Evolutionary conservation across 2,329 filamentous ascomycete genomes (phyloP).

Genomic region (Pestalotiopsis sp.): DNA sequence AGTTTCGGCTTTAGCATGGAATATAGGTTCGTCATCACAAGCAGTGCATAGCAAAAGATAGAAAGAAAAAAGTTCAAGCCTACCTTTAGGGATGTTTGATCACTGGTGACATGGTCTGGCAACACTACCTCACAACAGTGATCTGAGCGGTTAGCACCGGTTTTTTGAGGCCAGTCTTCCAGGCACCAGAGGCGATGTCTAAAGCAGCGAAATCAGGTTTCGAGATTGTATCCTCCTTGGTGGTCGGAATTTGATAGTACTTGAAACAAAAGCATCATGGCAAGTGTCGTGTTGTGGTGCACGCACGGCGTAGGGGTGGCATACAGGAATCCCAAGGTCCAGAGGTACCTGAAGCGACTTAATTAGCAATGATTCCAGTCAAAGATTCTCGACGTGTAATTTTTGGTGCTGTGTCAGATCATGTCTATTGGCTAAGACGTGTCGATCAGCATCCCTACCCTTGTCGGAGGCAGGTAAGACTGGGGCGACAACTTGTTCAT

Average conservation of each 20-base stretch:
- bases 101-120: slow-evolving; percentile 17
- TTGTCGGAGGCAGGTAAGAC: slow-evolving; percentile 43
- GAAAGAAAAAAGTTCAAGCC: slow-evolving; percentile 13
- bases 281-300: slow-evolving; percentile 7
- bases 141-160: background rate
- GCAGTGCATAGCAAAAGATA: slow-evolving; percentile 21
- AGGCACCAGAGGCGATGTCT: slow-evolving; percentile 11
- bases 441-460: slow-evolving; percentile 54
- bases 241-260: slow-evolving; percentile 49
- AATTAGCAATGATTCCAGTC: slow-evolving; percentile 8
- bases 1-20: slow-evolving; percentile 78
- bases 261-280: slow-evolving; percentile 38
- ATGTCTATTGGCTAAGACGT: slow-evolving; percentile 51
- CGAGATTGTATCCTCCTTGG: slow-evolving; percentile 34
- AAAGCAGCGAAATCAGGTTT: slow-evolving; percentile 7
- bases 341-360: background rate
- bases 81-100: background rate
- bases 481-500: slow-evolving; percentile 62
- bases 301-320: background rate
- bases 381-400: background rate
- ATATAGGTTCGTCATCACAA: slow-evolving; percentile 70
- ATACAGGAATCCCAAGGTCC: background rate
- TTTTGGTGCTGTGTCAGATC: slow-evolving; percentile 16
- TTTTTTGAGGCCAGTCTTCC: background rate
- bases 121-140: background rate